Conservation (phyloP, 1,284 basidiomycete genomes). For the Sporisorium graminicola region DNA sequence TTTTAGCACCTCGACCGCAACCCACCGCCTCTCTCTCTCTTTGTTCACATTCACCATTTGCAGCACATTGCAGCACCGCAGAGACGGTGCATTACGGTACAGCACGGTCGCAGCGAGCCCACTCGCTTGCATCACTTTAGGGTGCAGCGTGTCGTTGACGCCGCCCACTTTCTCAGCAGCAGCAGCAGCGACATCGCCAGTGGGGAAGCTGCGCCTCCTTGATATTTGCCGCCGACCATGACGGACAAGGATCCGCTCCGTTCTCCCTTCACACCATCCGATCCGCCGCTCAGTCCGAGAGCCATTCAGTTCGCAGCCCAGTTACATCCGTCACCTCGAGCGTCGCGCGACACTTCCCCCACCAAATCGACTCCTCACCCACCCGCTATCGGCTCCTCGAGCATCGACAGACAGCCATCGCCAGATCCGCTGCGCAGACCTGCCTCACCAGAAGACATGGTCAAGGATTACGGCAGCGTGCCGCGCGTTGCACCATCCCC, state of each 20-base stretch:
- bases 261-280: constrained; percentile 25
- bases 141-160: background rate
- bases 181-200: background rate
- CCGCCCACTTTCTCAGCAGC: background rate
- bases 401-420: constrained; percentile 14
- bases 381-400: background rate
- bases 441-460: constrained; percentile 25
- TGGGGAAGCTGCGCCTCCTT: background rate
- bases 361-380: constrained; percentile 9
- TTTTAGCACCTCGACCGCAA: background rate
- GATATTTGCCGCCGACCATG: constrained; percentile 12
- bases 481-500: constrained; percentile 9
- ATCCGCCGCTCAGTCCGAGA: constrained; percentile 34
- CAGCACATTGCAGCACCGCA: background rate
- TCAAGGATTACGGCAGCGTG: constrained; percentile 29
- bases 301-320: constrained; percentile 45
- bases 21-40: constrained; percentile 2
- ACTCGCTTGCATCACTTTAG: constrained; percentile 1
- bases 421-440: constrained; percentile 33
- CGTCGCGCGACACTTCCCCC: constrained; percentile 29
- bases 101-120: constrained; percentile 3
- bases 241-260: constrained; percentile 40
- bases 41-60: constrained; percentile 3
- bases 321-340: constrained; percentile 15
- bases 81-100: background rate